Evolutionary conservation across 2,329 filamentous ascomycete species (phyloP), one percentile per base, ranked within the genome.

Genomic region (Raffaelea albimanens): DNA sequence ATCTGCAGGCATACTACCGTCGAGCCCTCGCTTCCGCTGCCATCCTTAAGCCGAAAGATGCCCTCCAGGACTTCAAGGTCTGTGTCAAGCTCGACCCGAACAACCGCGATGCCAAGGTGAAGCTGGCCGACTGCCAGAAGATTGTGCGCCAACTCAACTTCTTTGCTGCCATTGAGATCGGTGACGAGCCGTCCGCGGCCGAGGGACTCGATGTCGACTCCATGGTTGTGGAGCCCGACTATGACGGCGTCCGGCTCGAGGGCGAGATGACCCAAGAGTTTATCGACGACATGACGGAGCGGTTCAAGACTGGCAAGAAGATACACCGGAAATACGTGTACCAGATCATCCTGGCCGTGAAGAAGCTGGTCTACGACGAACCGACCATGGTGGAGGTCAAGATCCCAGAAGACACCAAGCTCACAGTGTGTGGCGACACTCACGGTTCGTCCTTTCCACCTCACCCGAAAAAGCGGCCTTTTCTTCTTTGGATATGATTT

Each of bases 401-500:
- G 44, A 81, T 98, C 47, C 80, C 84, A 5, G 70, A 86, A 41
- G 88, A 83, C 48, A 80, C 84, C 49, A 78, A 84, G 61, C 73
- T 98, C 59, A 98, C 93, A 2, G 89, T 98, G 47, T 98, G 93
- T 61, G 93, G 93, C 64, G 93, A 98, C 64, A 98, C 93, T 5
- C 93, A 98, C 63, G 93, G 87, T 43, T 43, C 9, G 9, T 38
- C 13, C 3, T 29, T 14, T 40, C 14, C 4, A 29, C 18, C 7
- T 40, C 40, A 16, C 14, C 40, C 39, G n/a, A n/a, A n/a, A n/a
- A n/a, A n/a, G n/a, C n/a, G 3, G 13, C 23, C 10, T 3, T 18
- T n/a, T 41, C 16, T 3, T 33, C 18, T 7, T 39, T 38, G 20
- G 59, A 62, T 50, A 60, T 53, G 5, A 20, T 21, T 47, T 11